Base-by-base conservation (phyloP, 768 basidiomycete genomes). In the Mycena vulgaris region DNA sequence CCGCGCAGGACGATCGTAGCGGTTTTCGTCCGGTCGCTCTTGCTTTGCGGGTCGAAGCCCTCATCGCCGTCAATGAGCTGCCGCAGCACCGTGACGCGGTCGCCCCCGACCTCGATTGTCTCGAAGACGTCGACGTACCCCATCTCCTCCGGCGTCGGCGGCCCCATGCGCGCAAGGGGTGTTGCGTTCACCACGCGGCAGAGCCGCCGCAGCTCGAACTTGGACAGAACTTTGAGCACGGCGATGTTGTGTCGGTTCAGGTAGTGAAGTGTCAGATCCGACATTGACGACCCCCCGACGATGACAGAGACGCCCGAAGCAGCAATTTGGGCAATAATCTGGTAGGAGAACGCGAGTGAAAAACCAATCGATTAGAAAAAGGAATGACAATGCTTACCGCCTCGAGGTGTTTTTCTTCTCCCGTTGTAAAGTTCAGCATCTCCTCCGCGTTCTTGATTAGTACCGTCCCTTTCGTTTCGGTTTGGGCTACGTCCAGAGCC, bases 391-490 rank as follows among this genome's bases (percentile, higher is more conserved):
- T 27, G 21, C 70, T 27, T 33, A 90, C 93, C 86, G 94, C 96
- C 86, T 98, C 97, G 59, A 98, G 86, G 77, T 98, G 96, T 80
- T 97, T 92, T 82, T 99, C 98, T 82, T 99, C 98, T 21, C 96
- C 98, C 4, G 89, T 86, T 0, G 97, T 96, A 77, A 99, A 99
- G 84, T 98, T 96, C 72, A 99, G 88, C 91, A 99, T 94, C 79
- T 99, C 97, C 52, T 97, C 93, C 11, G 96, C 95, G 78, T 90
- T 98, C 80, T 96, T 95, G 75, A 99, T 89, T 53, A 99, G 87
- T 14, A 99, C 98, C 10, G 98, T 99, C 58, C 98, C 98, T 80
- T 99, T 99, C 21, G 98, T 99, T 82, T 99, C 98, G 7, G 98
- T 99, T 82, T 99, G 97, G 3, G 97, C 90, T 65, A 95, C 89